A percentile compares a stretch with the other conserved stretches of the same genome.
These are phyloP conservation scores for Paramecium sonneborni DNA, from an alignment of 73 alveolate genomes.

Conservation along the genomic window DNA sequence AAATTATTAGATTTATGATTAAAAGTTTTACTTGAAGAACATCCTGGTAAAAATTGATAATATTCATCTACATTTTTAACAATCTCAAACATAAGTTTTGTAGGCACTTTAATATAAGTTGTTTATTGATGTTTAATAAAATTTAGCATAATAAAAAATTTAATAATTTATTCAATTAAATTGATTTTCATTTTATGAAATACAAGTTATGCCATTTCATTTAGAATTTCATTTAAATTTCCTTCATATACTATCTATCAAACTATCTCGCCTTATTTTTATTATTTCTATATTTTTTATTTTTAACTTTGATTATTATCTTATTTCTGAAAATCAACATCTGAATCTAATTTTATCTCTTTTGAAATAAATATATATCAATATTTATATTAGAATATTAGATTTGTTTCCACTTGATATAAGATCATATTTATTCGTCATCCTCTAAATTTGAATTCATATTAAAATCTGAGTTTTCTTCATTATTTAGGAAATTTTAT, in stretches of 20 bases:
- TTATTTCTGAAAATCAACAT: too few species aligned
- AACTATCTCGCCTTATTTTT: too few species aligned
- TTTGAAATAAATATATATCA: too few species aligned
- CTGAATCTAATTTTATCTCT: too few species aligned
- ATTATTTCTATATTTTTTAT: too few species aligned
- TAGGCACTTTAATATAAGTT: not conserved
- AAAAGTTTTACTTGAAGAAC: not conserved
- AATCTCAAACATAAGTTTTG: not conserved
- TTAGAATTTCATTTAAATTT: not conserved
- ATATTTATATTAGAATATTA: not conserved
- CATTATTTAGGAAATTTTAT: not conserved
- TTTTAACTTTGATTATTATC: too few species aligned
- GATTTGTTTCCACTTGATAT: not conserved
- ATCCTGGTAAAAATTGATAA: constrained; percentile 7
- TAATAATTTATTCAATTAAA: not conserved
- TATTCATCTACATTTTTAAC: constrained; percentile 37
- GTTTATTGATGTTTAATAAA: constrained; percentile 33
- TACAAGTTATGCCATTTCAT: too few species aligned
- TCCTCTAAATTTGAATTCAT: not conserved
- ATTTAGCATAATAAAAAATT: not conserved
- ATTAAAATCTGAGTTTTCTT: not conserved
- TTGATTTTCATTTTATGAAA: not conserved
- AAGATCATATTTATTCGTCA: not conserved
- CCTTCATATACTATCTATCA: too few species aligned
- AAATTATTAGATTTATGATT: not conserved